Base-by-base conservation (phyloP, 2,329 filamentous ascomycete species). In the Aureobasidium musti region DNA sequence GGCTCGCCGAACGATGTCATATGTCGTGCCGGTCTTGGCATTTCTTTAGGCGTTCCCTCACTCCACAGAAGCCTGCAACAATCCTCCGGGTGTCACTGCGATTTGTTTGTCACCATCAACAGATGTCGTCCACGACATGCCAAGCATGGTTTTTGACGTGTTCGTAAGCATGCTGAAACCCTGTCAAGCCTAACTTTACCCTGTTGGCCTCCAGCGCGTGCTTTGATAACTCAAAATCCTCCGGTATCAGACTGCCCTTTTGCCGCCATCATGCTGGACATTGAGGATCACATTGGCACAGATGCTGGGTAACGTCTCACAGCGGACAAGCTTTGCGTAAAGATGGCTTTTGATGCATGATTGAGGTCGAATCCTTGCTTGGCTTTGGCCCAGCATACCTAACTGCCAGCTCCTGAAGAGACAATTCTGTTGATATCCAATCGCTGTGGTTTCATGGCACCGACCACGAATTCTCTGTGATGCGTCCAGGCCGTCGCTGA, bases 1-100 rank as follows among this genome's bases (percentile, higher is more conserved):
- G 23, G 4, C 43, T 26, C 39, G 54, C 54, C 54, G 54, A 59
- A 21, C 39, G 26, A 59, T 59, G 54, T 59, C 54, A 59, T 59
- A 33, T 8, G 30, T 5, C 8, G 5, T 33, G n/a, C 30, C 10
- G 37, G 53, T 43, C 53, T 57, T 57, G 53, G 53, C 53, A 26
- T 11, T 54, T 23, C 47, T 21, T 8, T 19, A 33, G 50, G 26
- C 26, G 26, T 19, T 28, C 23, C 23, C 45, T 49, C 45, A 11
- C 4, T 19, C n/a, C 28, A 17, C 17, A 8, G 2, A 35, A 35
- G 33, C 33, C 33, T 35, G 30, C 30, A 33, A 26, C 11, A 14
- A 13, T 43, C 53, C 6, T 43, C 17, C 8, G 37, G 50, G 23
- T 30, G 14, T 54, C 19, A 35, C 50, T 37, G 50, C 50, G 19